Evolutionary conservation across 208 protist genomes (phyloP).

Genomic region (Trypanosoma congolense): DNA sequence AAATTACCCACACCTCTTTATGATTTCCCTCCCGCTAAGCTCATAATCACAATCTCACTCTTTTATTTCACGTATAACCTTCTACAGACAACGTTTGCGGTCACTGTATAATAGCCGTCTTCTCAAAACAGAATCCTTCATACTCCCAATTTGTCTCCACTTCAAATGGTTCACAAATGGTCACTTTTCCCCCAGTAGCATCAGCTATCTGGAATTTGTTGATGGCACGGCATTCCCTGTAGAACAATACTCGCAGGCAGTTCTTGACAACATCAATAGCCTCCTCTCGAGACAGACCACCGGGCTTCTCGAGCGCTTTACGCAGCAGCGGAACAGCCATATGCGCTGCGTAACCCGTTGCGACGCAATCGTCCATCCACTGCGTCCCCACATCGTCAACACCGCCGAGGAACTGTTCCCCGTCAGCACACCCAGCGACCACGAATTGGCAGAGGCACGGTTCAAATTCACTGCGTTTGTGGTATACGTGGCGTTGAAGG

Average conservation of each 20-base stretch:
- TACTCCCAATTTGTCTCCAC: slow-evolving; percentile 93
- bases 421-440: slow-evolving; percentile 86
- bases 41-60: too few relatives aligned
- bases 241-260: slow-evolving; percentile 94
- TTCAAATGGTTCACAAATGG: slow-evolving; percentile 87
- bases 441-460: slow-evolving; percentile 95
- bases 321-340: slow-evolving; percentile 93
- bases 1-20: too few relatives aligned
- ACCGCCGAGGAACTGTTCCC: slow-evolving; percentile 90
- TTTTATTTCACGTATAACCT: too few relatives aligned
- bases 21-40: too few relatives aligned
- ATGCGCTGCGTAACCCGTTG: slow-evolving; percentile 94
- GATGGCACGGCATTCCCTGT: slow-evolving; percentile 95
- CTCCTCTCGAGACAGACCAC: slow-evolving; percentile 80
- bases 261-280: slow-evolving; percentile 86
- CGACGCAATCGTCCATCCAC: slow-evolving; percentile 91
- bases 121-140: slow-evolving; percentile 81
- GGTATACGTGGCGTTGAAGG: slow-evolving; percentile 91
- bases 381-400: slow-evolving; percentile 93
- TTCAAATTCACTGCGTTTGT: slow-evolving; percentile 94
- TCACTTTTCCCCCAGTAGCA: slow-evolving; percentile 58
- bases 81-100: not conserved
- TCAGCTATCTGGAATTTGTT: slow-evolving; percentile 93
- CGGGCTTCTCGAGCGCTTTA: slow-evolving; percentile 76
- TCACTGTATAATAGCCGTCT: slow-evolving; percentile 85